Base-by-base conservation (phyloP, 805 yeast species). In the Suhomyces tanzawaensis region DNA sequence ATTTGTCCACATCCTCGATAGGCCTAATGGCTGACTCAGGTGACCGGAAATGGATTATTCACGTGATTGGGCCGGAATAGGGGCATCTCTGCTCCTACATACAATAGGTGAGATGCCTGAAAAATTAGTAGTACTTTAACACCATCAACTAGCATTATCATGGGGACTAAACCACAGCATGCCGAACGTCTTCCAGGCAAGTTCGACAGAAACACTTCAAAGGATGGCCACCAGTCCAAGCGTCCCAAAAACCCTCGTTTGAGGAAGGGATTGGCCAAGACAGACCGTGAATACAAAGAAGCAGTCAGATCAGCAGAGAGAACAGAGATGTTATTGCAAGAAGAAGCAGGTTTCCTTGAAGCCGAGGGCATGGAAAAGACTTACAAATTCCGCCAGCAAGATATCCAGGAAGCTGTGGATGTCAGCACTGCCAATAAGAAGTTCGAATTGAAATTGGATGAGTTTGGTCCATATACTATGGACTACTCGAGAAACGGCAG, bases 291-390 rank as follows among this genome's bases (percentile, higher is more conserved):
- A 50, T 85, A 84, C 60, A 75, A 78, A 46, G 84, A 82, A 42
- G 95, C 96, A 1, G 77, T 85, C n/a, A 70, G 74, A 47, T 75
- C 88, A 7, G 96, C 96, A 2, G 88, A 90, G 8, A 81, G 83
- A 4, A 85, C 97, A 0, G 97, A 93, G 51, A 74, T 88, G 52
- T 71, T 93, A 45, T 66, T 88, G 23, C 86, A 85, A 44, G 98
- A 93, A 65, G 82, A 84, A 19, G 76, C 73, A 4, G 99, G 99
- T 32, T 84, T 72, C 52, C 60, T 93, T 45, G 99, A 93, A 60
- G 88, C 96, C 4, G 99, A 93, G 53, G 82, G 82, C n/a, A 81
- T 91, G 90, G 99, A 93, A 64, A 82, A 79, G 59, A 93, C 99
- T 0, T 87, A 69, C 66, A 86, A 85, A 61, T 86, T 86, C 49